Conservation (phyloP, 2,329 filamentous ascomycete genomes). For the Sodiomyces alkalinus region DNA sequence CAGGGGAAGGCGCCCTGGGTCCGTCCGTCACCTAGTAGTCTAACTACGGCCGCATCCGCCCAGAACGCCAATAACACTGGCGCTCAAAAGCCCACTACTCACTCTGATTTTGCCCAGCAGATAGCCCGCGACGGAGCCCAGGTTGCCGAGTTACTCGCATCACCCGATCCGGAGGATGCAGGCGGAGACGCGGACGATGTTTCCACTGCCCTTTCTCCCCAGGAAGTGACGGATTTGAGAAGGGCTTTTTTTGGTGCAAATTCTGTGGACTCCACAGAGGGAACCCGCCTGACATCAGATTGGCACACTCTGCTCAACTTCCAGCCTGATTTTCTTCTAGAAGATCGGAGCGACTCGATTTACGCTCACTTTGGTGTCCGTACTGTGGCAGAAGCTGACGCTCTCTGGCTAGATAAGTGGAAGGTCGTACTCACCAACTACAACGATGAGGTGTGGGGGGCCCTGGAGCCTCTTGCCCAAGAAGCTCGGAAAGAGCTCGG, state of each 20-base stretch:
- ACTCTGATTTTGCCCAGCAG: too few relatives aligned
- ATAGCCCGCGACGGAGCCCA: conserved; percentile 6
- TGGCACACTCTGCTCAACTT: conserved; percentile 38
- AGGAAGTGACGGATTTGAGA: conserved; percentile 10
- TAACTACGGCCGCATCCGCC: too few relatives aligned
- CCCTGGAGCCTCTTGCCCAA: conserved; percentile 37
- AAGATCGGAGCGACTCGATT: conserved; percentile 3
- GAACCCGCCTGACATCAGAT: neutral
- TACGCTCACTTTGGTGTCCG: conserved; percentile 20
- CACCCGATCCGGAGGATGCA: conserved; percentile 8
- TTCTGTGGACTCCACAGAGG: too few relatives aligned
- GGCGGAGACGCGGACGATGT: conserved; percentile 4
- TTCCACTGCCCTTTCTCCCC: conserved; percentile 6
- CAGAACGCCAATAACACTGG: too few relatives aligned
- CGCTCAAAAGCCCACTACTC: too few relatives aligned
- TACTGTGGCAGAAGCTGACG: conserved; percentile 21
- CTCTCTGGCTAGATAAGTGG: conserved; percentile 41
- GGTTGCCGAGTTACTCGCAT: conserved; percentile 6
- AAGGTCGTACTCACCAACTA: conserved; percentile 39
- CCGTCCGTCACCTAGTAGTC: too few relatives aligned
- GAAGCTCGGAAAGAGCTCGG: conserved; percentile 42
- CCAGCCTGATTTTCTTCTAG: conserved; percentile 25
- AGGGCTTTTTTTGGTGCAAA: conserved; percentile 13
- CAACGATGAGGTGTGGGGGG: conserved; percentile 55
- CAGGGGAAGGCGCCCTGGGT: too few relatives aligned